Evolutionary conservation across 495 filamentous ascomycete species (phyloP).

Genomic region (Viridothelium virens): DNA sequence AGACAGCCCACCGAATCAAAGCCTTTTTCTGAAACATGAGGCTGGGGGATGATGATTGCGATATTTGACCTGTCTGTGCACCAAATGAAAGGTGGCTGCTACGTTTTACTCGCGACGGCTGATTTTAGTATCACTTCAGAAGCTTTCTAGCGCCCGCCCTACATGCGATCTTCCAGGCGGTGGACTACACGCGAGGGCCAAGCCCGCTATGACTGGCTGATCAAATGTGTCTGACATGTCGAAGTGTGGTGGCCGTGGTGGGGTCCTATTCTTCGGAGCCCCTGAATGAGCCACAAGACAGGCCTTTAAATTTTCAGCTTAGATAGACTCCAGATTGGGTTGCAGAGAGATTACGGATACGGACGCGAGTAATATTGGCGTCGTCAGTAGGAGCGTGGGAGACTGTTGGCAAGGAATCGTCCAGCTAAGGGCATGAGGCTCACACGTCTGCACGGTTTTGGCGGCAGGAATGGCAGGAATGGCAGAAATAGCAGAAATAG

Average conservation of each 20-base stretch:
- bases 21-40: constrained; percentile 12
- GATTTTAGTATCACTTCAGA: constrained; percentile 10
- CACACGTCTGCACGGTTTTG: too few relatives aligned
- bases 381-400: neutral
- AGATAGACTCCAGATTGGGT: neutral
- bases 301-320: neutral
- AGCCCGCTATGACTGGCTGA: neutral
- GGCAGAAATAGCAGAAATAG: too few relatives aligned
- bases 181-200: neutral
- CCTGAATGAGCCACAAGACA: constrained; percentile 10
- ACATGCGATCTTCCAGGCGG: neutral
- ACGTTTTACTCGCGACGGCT: neutral
- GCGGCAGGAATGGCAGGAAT: too few relatives aligned
- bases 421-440: too few relatives aligned
- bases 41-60: constrained; percentile 5
- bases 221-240: neutral
- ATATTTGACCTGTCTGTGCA: constrained; percentile 8
- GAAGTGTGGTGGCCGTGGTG: neutral
- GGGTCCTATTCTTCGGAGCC: neutral
- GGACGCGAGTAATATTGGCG: neutral
- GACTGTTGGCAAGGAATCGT: neutral
- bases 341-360: neutral
- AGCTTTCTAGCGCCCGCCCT: constrained; percentile 10
- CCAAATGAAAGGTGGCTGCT: constrained; percentile 12
- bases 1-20: constrained; percentile 1